Base-by-base conservation (phyloP, 2,329 filamentous ascomycete genomes). In the Hansfordia pulvinata region DNA sequence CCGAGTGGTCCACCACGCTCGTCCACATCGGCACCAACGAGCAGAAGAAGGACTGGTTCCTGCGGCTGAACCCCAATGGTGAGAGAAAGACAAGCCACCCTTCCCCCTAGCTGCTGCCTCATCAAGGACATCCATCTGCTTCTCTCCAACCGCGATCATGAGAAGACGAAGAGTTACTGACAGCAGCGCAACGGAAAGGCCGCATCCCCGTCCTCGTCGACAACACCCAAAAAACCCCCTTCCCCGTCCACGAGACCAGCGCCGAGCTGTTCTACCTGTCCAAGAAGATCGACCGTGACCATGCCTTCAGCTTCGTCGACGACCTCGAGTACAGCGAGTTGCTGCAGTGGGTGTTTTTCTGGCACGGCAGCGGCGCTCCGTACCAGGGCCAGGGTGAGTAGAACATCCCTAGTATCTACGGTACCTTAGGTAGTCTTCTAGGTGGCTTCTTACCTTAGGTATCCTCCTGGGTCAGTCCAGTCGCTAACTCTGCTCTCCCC, bases 41-140 rank as follows among this genome's bases (percentile, higher is more conserved):
- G 34, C 62, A 69, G 38, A 69, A 69, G 50, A 61, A 65, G 30
- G 62, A 68, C 25, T 68, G 59, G 60, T 64, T 62, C 37, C 47
- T 64, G 4, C 44, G 50, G 9, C 44, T 65, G 8, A 53, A 64
- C 29, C 55, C 56, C 20, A 61, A 60, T 33, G 58, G 56, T n/a
- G n/a, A n/a, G n/a, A n/a, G n/a, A n/a, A n/a, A n/a, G n/a, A n/a
- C n/a, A n/a, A n/a, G n/a, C n/a, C n/a, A n/a, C n/a, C n/a, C n/a
- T n/a, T n/a, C n/a, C n/a, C n/a, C n/a, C n/a, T n/a, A n/a, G n/a
- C n/a, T n/a, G n/a, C n/a, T n/a, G n/a, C n/a, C n/a, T n/a, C n/a
- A n/a, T n/a, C n/a, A n/a, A n/a, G n/a, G n/a, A n/a, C n/a, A n/a
- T n/a, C n/a, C n/a, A n/a, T n/a, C n/a, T n/a, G n/a, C n/a, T n/a